These are phyloP conservation scores for Paracoccidioides lutzii DNA, from an alignment of 2,329 filamentous ascomycete genomes.

Conservation along the genomic window DNA sequence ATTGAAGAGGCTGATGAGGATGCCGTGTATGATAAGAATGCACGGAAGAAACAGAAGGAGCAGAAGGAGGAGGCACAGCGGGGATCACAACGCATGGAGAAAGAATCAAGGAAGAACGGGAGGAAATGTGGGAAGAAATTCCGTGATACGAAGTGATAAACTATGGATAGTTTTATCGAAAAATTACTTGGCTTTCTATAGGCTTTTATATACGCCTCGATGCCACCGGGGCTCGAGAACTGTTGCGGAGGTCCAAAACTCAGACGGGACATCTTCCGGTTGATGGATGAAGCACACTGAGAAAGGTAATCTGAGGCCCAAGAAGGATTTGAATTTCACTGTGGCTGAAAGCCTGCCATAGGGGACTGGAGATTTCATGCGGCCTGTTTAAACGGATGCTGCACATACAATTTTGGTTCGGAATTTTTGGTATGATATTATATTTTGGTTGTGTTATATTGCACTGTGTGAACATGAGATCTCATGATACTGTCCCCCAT, in stretches of 20 bases:
- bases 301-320: too few species aligned
- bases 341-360: neutral
- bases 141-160: conserved; percentile 5
- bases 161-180: conserved; percentile 7
- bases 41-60: conserved; percentile 11
- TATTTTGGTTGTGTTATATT: neutral
- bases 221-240: neutral
- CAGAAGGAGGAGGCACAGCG: conserved; percentile 15
- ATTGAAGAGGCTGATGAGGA: conserved; percentile 13
- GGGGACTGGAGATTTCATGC: neutral
- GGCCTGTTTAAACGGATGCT: neutral
- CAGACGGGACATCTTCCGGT: too few species aligned
- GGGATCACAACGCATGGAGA: conserved; percentile 18
- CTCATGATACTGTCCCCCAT: neutral
- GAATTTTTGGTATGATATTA: neutral
- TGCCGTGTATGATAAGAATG: neutral
- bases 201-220: neutral
- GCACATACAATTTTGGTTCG: neutral
- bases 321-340: too few species aligned
- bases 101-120: conserved; percentile 36
- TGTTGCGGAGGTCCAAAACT: too few species aligned
- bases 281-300: neutral
- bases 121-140: conserved; percentile 31
- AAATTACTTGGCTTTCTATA: neutral
- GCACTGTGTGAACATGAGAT: neutral